These are phyloP conservation scores for Solanum sparsipilum DNA, from an alignment of 257 asterid species.

Conservation along the genomic window DNA sequence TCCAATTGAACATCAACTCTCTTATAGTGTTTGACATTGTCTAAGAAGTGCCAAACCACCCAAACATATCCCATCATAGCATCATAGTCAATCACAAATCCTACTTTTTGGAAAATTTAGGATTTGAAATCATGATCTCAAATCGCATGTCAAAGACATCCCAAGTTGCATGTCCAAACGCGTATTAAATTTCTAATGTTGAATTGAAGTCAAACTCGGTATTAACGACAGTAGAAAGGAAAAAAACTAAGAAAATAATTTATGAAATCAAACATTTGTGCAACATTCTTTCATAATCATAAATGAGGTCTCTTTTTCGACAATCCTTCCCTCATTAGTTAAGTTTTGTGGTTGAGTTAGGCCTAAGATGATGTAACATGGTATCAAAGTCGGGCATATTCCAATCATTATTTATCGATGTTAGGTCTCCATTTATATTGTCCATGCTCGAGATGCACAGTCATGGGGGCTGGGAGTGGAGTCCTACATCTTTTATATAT, in stretches of 20 bases:
- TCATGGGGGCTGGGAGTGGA: not conserved
- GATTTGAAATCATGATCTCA: too few species aligned
- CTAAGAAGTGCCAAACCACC: too few species aligned
- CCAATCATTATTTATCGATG: not conserved
- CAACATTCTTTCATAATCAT: not conserved
- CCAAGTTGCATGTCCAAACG: too few species aligned
- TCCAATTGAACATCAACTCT: too few species aligned
- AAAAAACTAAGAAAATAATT: too few species aligned
- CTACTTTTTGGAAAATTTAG: too few species aligned
- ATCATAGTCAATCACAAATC: too few species aligned
- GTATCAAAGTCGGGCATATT: not conserved
- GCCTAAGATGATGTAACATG: not conserved
- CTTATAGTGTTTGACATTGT: too few species aligned
- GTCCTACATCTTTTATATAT: too few species aligned
- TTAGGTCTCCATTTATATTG: not conserved
- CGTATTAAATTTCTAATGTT: too few species aligned
- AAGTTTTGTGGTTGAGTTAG: not conserved
- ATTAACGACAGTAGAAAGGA: not conserved
- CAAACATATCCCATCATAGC: too few species aligned
- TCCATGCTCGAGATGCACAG: not conserved
- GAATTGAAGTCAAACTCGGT: not conserved
- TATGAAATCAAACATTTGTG: not conserved
- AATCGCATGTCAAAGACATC: too few species aligned
- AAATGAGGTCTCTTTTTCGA: not conserved
- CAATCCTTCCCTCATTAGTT: not conserved